Percentiles rank a stretch among this genome's conserved stretches.
Evolutionary conservation across 73 alveolate genomes (phyloP).

Genomic region (Paramecium biaurelia): DNA sequence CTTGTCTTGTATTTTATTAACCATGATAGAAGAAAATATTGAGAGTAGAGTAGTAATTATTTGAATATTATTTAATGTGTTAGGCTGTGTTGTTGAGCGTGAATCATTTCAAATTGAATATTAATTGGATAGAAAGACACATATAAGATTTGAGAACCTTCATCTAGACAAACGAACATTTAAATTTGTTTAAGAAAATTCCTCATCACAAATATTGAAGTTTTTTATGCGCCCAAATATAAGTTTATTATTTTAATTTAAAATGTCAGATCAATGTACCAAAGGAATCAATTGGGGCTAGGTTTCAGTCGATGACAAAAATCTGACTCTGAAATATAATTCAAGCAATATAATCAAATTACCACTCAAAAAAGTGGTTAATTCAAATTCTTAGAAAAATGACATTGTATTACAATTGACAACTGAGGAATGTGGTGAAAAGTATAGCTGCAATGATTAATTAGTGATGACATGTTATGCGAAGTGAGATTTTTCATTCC

Average conservation of each 20-base stretch:
- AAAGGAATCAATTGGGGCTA: constrained; percentile 7
- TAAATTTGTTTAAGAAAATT: not conserved
- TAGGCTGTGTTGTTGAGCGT: not conserved
- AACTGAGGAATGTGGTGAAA: constrained; percentile 12
- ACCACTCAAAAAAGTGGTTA: constrained; percentile 23
- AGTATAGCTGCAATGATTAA: not conserved
- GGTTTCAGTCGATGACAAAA: not conserved
- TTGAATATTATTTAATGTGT: not conserved
- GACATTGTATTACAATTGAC: not conserved
- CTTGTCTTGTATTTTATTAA: not conserved
- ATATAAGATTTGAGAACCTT: not conserved
- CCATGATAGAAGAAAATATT: not conserved
- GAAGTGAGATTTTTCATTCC: constrained; percentile 40
- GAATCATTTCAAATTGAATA: not conserved
- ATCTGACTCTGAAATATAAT: not conserved
- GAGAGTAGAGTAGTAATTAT: not conserved
- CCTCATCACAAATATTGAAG: not conserved
- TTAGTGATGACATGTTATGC: constrained; percentile 42
- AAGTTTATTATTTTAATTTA: not conserved
- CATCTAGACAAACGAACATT: not conserved
- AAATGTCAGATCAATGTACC: constrained; percentile 26
- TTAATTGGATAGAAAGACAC: not conserved
- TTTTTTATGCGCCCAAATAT: not conserved
- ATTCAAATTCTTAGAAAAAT: constrained; percentile 2
- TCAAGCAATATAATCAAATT: not conserved